Conservation (phyloP, 305 asterid genomes). For the Galium porrigens region DNA sequence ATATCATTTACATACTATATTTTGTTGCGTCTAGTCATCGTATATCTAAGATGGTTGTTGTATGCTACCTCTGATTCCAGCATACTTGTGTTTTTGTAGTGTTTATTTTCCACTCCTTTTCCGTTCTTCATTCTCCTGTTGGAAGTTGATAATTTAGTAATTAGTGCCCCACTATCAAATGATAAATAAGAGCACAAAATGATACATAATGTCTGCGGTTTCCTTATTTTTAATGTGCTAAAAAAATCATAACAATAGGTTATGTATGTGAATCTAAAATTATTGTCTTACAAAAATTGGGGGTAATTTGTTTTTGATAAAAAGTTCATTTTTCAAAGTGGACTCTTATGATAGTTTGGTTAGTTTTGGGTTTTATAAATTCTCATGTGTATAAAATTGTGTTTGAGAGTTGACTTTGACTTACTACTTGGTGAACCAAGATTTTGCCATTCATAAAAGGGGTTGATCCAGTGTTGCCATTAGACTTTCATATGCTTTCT, state of each 20-base stretch:
- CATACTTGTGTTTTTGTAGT: background rate
- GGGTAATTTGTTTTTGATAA: background rate
- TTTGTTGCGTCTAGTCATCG: background rate
- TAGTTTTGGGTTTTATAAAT: background rate
- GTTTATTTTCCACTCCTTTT: conserved; percentile 1
- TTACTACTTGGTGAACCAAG: background rate
- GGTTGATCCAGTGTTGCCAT: background rate
- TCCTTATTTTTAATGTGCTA: background rate
- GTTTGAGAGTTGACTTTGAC: background rate
- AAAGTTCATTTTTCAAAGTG: background rate
- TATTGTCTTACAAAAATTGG: background rate
- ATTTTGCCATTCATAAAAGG: background rate
- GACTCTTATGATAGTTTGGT: background rate
- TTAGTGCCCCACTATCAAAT: background rate
- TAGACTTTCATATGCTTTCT: background rate
- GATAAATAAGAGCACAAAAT: background rate
- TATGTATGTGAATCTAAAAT: background rate
- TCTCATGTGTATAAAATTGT: background rate
- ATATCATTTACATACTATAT: background rate
- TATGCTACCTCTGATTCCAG: background rate
- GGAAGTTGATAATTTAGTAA: background rate
- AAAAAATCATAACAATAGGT: background rate
- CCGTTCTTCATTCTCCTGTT: background rate
- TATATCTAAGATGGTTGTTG: background rate
- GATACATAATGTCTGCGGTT: background rate